phyloP scores from a whole-genome alignment of 2,329 filamentous ascomycete genomes.

The Colletotrichum tanaceti region DNA sequence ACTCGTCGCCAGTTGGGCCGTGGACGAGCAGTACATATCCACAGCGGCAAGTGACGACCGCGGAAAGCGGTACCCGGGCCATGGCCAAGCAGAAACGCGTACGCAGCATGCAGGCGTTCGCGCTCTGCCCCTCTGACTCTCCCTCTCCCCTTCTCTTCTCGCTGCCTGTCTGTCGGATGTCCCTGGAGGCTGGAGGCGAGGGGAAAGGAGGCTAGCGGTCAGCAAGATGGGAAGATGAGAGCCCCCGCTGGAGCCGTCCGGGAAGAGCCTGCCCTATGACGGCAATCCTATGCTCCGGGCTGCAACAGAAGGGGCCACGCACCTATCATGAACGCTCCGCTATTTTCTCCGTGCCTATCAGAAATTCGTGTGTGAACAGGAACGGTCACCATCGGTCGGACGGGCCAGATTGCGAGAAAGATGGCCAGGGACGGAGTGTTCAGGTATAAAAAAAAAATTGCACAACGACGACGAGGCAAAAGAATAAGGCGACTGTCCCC shows the following conservation, averaged over 20 bases:
- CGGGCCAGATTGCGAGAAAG: constrained; percentile 22
- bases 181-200: no score
- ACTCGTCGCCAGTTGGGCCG: constrained; percentile 24
- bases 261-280: constrained; percentile 2
- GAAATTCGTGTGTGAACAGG: constrained; percentile 1
- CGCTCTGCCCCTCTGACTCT: no score
- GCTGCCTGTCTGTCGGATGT: not conserved
- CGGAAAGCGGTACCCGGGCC: constrained; percentile 7
- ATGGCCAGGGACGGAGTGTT: constrained; percentile 30
- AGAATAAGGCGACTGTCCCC: not conserved
- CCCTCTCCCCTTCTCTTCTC: not conserved
- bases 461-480: not conserved
- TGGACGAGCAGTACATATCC: constrained; percentile 13
- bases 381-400: constrained; percentile 31
- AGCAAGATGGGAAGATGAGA: constrained; percentile 10
- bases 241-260: constrained; percentile 15
- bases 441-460: constrained; percentile 27
- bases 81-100: constrained; percentile 25
- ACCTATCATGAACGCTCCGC: constrained; percentile 29
- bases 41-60: constrained; percentile 23
- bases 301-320: constrained; percentile 3
- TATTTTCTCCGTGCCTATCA: constrained; percentile 25
- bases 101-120: not conserved
- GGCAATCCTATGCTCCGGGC: constrained; percentile 14
- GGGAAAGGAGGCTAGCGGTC: constrained; percentile 20